These are phyloP conservation scores for Litchi chinensis DNA, from an alignment of 345 rosid genomes.

Conservation along the genomic window DNA sequence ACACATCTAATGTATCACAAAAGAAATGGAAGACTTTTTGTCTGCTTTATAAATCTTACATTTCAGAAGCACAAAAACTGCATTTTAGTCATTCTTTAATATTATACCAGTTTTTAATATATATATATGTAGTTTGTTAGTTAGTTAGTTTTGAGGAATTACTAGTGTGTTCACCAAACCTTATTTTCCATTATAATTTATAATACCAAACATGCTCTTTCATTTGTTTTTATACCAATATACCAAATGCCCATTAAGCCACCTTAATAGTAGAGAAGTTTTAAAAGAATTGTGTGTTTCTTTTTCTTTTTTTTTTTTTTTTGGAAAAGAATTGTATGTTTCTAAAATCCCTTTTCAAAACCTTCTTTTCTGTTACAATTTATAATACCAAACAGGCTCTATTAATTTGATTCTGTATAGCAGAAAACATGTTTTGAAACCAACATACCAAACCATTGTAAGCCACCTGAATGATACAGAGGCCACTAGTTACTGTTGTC, in stretches of 20 bases:
- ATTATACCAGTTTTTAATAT: not conserved
- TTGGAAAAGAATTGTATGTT: no score
- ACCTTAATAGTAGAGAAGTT: no score
- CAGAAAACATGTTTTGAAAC: no score
- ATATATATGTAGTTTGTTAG: no score
- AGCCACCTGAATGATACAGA: not conserved
- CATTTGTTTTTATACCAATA: not conserved
- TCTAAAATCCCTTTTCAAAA: no score
- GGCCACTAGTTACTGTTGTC: not conserved
- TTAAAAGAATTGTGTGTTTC: no score
- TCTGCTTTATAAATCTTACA: not conserved
- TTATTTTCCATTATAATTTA: not conserved
- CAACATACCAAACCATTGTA: no score
- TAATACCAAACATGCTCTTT: not conserved
- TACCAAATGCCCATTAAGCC: not conserved
- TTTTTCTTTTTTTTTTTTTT: no score
- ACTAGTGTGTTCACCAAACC: not conserved
- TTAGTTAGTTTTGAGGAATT: not conserved
- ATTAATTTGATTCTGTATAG: no score
- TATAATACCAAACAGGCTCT: no score
- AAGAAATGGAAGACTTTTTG: not conserved
- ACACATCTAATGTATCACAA: not conserved
- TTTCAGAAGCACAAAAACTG: not conserved
- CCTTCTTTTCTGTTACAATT: no score
- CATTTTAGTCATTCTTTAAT: not conserved